Percentiles rank a stretch among this genome's conserved stretches.
phyloP scores from a whole-genome alignment of 768 basidiomycete species.

The Albatrellus ellisii region DNA sequence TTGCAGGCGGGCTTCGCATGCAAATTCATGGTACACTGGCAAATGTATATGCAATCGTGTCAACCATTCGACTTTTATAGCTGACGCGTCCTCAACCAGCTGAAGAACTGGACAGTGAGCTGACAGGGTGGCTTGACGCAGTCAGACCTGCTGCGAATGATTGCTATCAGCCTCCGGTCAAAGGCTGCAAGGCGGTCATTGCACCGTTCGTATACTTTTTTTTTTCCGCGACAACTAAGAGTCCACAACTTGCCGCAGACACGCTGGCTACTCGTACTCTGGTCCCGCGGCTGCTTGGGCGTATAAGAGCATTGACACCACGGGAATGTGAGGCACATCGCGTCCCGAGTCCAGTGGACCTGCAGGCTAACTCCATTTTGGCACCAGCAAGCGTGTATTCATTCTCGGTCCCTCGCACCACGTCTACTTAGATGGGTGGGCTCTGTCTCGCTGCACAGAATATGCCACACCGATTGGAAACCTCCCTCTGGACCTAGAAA shows the following conservation, averaged over 20 bases:
- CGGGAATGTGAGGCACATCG: conserved; percentile 52
- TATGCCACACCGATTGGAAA: conserved; percentile 84
- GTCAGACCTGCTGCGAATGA: conserved; percentile 35
- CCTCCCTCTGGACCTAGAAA: conserved; percentile 63
- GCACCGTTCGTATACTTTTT: conserved; percentile 56
- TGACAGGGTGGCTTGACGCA: conserved; percentile 46
- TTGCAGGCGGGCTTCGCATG: conserved; percentile 61
- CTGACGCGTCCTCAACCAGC: conserved; percentile 25
- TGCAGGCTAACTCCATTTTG: background rate
- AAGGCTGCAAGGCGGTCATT: conserved; percentile 76
- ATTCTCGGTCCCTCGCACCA: conserved; percentile 96
- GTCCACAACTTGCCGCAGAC: conserved; percentile 31
- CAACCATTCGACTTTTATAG: background rate
- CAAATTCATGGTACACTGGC: conserved; percentile 80
- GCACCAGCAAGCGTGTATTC: conserved; percentile 73
- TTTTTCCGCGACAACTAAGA: background rate
- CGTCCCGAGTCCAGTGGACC: background rate
- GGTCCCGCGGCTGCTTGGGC: conserved; percentile 95
- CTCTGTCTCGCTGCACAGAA: conserved; percentile 59
- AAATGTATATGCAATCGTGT: conserved; percentile 27
- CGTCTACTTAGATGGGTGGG: conserved; percentile 76
- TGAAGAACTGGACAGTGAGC: conserved; percentile 41
- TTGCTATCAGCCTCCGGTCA: conserved; percentile 51
- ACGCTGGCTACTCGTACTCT: conserved; percentile 93
- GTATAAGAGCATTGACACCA: conserved; percentile 76